Evolutionary conservation across 1,284 basidiomycete species (phyloP).

Genomic region (Golubevia pallescens): DNA sequence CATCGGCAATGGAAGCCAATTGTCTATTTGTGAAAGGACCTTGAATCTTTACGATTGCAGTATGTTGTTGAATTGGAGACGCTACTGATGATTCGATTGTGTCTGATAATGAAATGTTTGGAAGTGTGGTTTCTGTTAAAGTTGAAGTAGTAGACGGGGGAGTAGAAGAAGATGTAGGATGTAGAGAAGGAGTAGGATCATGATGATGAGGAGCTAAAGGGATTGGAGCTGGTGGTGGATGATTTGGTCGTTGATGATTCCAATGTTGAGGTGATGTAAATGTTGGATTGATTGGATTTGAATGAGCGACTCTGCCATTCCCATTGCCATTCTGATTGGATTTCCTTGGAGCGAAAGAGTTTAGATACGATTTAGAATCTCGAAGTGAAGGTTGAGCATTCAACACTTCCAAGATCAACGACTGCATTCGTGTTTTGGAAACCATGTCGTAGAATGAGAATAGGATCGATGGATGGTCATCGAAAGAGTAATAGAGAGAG

Average conservation of each 20-base stretch:
- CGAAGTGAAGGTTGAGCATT: conserved; percentile 55
- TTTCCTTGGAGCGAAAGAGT: conserved; percentile 32
- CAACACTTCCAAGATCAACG: conserved; percentile 58
- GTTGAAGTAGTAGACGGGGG: conserved; percentile 2
- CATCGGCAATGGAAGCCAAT: conserved; percentile 58
- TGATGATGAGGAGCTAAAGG: no score
- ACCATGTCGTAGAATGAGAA: conserved; percentile 10
- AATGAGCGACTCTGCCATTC: not conserved
- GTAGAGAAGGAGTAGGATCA: no score
- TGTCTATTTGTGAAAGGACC: conserved; percentile 61
- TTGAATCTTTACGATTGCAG: conserved; percentile 61
- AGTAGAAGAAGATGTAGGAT: not conserved
- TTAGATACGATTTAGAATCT: conserved; percentile 56
- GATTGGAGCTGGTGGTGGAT: no score
- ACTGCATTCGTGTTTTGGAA: conserved; percentile 51
- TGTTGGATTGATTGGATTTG: not conserved
- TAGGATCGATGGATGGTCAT: no score
- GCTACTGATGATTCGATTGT: not conserved
- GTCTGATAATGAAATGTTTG: conserved; percentile 15
- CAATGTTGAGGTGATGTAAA: not conserved
- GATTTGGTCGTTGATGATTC: no score
- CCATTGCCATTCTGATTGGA: not conserved
- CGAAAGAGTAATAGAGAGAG: no score
- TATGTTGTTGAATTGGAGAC: conserved; percentile 26
- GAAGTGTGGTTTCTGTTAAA: conserved; percentile 12